Evolutionary conservation across 2,329 filamentous ascomycete genomes (phyloP), one percentile per base, ranked within the genome.

Genomic region (Diaporthe destruens): DNA sequence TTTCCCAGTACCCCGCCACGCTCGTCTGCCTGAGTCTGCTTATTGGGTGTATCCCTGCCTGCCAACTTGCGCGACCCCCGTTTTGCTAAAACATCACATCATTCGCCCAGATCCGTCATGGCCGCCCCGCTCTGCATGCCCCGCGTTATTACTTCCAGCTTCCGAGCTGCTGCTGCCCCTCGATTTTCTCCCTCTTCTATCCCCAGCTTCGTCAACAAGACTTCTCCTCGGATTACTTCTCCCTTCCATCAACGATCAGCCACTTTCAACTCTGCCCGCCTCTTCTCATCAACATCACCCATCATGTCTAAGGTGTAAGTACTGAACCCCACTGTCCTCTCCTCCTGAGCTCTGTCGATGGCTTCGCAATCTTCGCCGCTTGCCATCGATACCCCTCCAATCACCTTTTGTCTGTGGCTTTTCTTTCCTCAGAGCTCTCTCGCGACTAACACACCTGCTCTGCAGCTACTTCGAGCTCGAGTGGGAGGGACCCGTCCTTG

Each of bases 221-320:
- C 56, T 74, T 70, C 75, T 73, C 63, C 75, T 72, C 77, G 84
- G 80, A 80, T 81, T 78, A 79, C 81, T 78, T 82, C 82, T 77
- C 80, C 83, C 77, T 76, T 76, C 75, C 68, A 78, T 74, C 77
- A 76, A 75, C 79, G 74, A 78, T 78, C 75, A 76, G 79, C 71
- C 25, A 39, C 57, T 80, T 80, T 79, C 80, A 81, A 79, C 71
- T 75, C 77, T 55, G 67, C 75, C 61, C 78, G 80, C 73, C 81
- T 82, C 59, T 81, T 82, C 74, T 80, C 81, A 74, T 79, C 79
- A 72, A 76, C 80, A 74, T 77, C 79, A 32, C 75, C 89, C 87
- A 91, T 88, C 84, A 98, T 97, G 94, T 85, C 87, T 81, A 91
- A 92, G 83, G 91, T 91, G 86, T 94, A 87, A 86, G 91, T 88